Evolutionary conservation across 441 rosid species (phyloP), one percentile per base, ranked within the genome.

Genomic region (Pelargonium fulgidum): DNA sequence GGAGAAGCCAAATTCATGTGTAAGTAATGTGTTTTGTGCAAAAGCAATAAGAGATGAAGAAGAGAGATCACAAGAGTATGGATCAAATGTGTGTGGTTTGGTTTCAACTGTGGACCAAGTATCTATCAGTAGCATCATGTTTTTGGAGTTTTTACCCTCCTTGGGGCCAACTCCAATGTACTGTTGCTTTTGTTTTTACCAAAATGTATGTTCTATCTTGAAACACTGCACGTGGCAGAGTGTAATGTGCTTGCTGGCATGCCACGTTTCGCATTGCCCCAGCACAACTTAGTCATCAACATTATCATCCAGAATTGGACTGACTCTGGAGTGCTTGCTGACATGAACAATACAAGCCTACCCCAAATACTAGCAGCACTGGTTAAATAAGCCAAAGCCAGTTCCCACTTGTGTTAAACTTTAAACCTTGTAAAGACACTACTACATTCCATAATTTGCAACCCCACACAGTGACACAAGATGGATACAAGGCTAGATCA

Each of bases 181-280:
- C n/a, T n/a, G 4, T 52, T 29, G 36, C 7, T 52, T 1, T 45
- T 45, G 12, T 45, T 52, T 16, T 52, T 52, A 52, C 58, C 58
- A 52, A 20, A n/a, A 52, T 29, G 36, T 29, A 29, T 29, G 65
- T 64, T 50, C 26, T 20, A 36, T 13, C 56, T 12, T 45, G 48
- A 65, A 9, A 66, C 72, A 7, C 24, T 44, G 41, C 70, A 80
- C 65, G 78, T 77, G 73, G 73, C 71, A 39, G 1, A 50, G 13
- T 26, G 59, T 64, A 66, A 11, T 61, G 79, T 79, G 83, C 79
- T 67, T 63, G 11, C 39, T 56, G 68, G 56, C 13, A 6, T 48
- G 70, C 81, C 87, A 80, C 85, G 80, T 75, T 54, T 26, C 70
- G 58, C 66, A 6, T 11, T 13, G 26, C 33, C 20, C 19, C 26